These are phyloP conservation scores for Aspergillus novofumigatus DNA, from an alignment of 2,329 filamentous ascomycete species.

Conservation along the genomic window DNA sequence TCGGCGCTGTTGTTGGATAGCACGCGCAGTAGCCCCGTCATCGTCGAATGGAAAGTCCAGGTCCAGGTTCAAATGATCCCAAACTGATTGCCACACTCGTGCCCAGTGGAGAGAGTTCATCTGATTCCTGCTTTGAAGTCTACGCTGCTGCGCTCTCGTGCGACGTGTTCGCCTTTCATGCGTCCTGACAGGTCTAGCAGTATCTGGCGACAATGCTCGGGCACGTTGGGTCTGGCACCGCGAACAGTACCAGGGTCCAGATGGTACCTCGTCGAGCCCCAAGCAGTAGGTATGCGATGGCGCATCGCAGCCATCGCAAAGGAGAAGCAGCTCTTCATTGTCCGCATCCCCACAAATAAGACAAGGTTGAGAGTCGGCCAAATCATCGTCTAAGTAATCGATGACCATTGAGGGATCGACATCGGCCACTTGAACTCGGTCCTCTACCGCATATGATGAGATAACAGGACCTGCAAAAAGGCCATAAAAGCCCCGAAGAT, in stretches of 20 bases:
- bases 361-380: slow-evolving; percentile 64
- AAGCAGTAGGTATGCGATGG: slow-evolving; percentile 91
- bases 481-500: neutral
- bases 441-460: slow-evolving; percentile 54
- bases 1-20: slow-evolving; percentile 48
- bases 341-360: slow-evolving; percentile 78
- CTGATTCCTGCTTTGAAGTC: slow-evolving; percentile 37
- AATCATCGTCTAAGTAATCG: slow-evolving; percentile 65
- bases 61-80: slow-evolving; percentile 72
- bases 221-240: slow-evolving; percentile 59
- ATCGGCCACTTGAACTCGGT: slow-evolving; percentile 70
- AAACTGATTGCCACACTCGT: slow-evolving; percentile 84
- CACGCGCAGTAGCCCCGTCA: slow-evolving; percentile 57
- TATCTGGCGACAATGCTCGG: slow-evolving; percentile 35
- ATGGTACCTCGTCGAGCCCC: slow-evolving; percentile 71
- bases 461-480: slow-evolving; percentile 47
- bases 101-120: slow-evolving; percentile 59
- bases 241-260: slow-evolving; percentile 86
- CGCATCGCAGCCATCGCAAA: slow-evolving; percentile 87
- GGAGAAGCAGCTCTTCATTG: slow-evolving; percentile 76
- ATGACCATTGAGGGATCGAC: slow-evolving; percentile 68
- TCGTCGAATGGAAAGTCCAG: slow-evolving; percentile 83
- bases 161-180: slow-evolving; percentile 46
- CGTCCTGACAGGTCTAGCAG: slow-evolving; percentile 24
- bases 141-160: slow-evolving; percentile 44